Percentiles rank a stretch among this genome's conserved stretches.
Conservation (phyloP, 352 stramenopile genomes). For the Lagenidium giganteum region DNA sequence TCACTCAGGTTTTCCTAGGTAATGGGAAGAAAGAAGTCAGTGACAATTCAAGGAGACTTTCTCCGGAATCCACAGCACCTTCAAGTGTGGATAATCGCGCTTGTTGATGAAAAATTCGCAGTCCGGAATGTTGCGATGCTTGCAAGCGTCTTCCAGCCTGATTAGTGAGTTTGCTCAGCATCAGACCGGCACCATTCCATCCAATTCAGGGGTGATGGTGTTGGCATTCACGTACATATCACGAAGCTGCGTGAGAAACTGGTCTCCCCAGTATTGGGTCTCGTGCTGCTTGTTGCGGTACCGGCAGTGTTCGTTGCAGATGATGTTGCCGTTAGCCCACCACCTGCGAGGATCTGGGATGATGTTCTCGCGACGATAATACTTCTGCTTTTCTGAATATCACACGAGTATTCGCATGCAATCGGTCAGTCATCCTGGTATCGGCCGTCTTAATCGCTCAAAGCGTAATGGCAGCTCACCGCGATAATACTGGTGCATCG, state of each 20-base stretch:
- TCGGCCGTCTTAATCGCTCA: not conserved
- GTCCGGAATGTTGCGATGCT: conserved; percentile 92
- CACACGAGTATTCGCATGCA: not conserved
- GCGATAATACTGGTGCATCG: conserved; percentile 90
- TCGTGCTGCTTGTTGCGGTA: not conserved
- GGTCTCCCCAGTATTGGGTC: conserved; percentile 95
- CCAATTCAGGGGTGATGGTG: no score
- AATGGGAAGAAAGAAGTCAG: not conserved
- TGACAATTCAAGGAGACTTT: no score
- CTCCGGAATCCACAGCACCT: no score
- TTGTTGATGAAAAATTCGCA: conserved; percentile 99
- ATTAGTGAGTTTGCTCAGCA: not conserved
- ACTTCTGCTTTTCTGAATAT: conserved; percentile 58
- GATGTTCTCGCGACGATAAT: conserved; percentile 81
- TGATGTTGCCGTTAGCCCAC: conserved; percentile 99
- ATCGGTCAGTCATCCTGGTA: not conserved
- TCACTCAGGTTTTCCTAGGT: conserved; percentile 91
- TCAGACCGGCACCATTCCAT: not conserved
- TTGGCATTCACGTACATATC: conserved; percentile 95
- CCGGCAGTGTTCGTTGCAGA: conserved; percentile 76
- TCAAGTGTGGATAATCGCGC: conserved; percentile 98
- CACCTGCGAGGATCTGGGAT: conserved; percentile 87
- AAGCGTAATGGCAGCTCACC: conserved; percentile 28
- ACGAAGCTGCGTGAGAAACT: conserved; percentile 94
- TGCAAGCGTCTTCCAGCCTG: conserved; percentile 93